Evolutionary conservation across 257 asterid genomes (phyloP).

Genomic region (Jacaranda copaia): DNA sequence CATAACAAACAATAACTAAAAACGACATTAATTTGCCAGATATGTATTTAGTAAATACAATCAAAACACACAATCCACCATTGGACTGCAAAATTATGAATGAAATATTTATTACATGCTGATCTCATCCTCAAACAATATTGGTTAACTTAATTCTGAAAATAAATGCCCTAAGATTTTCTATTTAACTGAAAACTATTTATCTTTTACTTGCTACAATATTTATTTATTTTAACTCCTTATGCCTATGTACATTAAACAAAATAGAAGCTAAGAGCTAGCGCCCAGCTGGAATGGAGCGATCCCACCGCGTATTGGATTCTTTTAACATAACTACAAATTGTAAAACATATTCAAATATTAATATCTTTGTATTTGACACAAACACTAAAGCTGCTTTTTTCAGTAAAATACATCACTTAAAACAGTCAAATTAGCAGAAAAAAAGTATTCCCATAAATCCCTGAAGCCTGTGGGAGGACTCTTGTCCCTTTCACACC

Average conservation of each 20-base stretch:
- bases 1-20: neutral
- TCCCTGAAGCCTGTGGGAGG: constrained; percentile 48
- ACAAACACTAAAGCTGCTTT: constrained; percentile 43
- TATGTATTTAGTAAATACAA: neutral
- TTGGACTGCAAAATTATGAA: neutral
- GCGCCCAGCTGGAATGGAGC: neutral
- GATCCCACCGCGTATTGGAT: constrained; percentile 21
- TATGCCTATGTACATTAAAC: too few relatives aligned
- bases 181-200: too few relatives aligned
- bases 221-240: too few relatives aligned
- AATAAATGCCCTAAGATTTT: too few relatives aligned
- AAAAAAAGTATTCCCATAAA: constrained; percentile 49
- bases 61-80: neutral
- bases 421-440: constrained; percentile 20
- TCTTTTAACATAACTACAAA: constrained; percentile 10
- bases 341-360: constrained; percentile 20
- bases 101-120: too few relatives aligned
- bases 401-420: constrained; percentile 16
- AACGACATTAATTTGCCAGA: neutral
- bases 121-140: too few relatives aligned
- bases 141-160: too few relatives aligned
- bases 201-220: neutral
- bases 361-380: constrained; percentile 50
- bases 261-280: neutral
- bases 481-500: constrained; percentile 62